Evolutionary conservation across 176 grass and related monocot genomes (phyloP), one percentile per base, ranked within the genome.

Genomic region (Tillandsia leiboldiana): DNA sequence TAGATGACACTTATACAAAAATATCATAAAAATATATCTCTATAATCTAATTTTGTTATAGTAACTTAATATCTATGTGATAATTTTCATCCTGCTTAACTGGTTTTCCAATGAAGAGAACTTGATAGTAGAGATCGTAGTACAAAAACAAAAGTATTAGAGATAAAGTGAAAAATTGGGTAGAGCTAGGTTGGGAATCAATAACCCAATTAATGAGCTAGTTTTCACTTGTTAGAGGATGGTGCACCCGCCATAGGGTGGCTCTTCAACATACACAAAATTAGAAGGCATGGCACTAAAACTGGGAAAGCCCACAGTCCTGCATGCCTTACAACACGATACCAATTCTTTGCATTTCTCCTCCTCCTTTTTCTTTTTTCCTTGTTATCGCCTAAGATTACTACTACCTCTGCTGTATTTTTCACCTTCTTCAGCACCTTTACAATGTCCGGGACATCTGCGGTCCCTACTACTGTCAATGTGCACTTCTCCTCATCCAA

Each of bases 401-500:
- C 48, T 1, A 71, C 48, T 11, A 71, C 15, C 5, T 71, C 15
- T 1, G 33, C 68, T 0, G 6, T 10, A 15, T 71, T 71, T 17
- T 51, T 51, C 42, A 24, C 68, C 68, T 71, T 53, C 33, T 10
- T 23, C 14, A 53, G 23, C 15, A 53, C 13, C 68, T 71, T 48
- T 48, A 71, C 68, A 17, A 71, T 71, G n/a, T 48, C n/a, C 9
- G 53, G 48, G 13, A 4, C 20, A 18, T 71, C 29, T 12, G 14
- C 24, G 9, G 49, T 15, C 18, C 68, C 48, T 22, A 27, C 51
- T 11, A 71, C 18, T 12, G 68, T 70, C 50, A 70, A 24, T 1
- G 42, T 51, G 50, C 68, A 7, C 2, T 71, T 71, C 51, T 71
- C 68, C 5, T 3, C 42, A 18, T 71, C 68, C 51, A 71, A 22